Evolutionary conservation across 2,329 filamentous ascomycete species (phyloP).

Genomic region (Pseudocercospora macadamiae): DNA sequence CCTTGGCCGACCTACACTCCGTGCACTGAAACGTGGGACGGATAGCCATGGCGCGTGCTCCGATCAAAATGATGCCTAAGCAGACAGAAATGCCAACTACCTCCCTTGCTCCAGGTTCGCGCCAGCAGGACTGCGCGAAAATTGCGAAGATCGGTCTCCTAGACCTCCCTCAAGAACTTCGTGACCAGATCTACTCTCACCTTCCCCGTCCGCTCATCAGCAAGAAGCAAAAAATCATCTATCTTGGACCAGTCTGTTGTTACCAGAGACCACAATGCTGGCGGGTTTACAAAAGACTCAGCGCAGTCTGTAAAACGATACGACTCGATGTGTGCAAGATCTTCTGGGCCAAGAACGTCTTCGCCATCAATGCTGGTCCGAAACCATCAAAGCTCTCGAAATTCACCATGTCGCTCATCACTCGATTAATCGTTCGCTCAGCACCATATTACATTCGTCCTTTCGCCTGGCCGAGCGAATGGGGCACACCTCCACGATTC

Average conservation of each 20-base stretch:
- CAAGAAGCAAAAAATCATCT: not conserved
- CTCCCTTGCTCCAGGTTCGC: too few relatives aligned
- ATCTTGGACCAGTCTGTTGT: not conserved
- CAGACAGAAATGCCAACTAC: too few relatives aligned
- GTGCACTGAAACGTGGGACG: too few relatives aligned
- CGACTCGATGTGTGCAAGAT: not conserved
- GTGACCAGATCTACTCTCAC: not conserved
- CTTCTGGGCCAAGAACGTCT: not conserved
- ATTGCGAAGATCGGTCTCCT: not conserved
- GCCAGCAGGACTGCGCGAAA: not conserved
- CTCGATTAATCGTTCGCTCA: not conserved
- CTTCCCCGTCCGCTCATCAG: too few relatives aligned
- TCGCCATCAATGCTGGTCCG: not conserved
- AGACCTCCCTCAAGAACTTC: not conserved
- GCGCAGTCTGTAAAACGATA: not conserved
- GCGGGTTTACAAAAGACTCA: not conserved
- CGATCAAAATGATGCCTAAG: too few relatives aligned
- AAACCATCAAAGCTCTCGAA: not conserved
- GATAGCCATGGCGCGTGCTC: too few relatives aligned
- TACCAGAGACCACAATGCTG: not conserved
- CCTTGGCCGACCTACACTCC: too few relatives aligned
- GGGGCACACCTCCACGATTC: not conserved
- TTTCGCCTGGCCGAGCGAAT: too few relatives aligned
- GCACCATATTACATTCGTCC: not conserved
- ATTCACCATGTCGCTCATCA: not conserved